phyloP scores from a whole-genome alignment of 2,329 filamentous ascomycete species.

The Apiospora hydei region DNA sequence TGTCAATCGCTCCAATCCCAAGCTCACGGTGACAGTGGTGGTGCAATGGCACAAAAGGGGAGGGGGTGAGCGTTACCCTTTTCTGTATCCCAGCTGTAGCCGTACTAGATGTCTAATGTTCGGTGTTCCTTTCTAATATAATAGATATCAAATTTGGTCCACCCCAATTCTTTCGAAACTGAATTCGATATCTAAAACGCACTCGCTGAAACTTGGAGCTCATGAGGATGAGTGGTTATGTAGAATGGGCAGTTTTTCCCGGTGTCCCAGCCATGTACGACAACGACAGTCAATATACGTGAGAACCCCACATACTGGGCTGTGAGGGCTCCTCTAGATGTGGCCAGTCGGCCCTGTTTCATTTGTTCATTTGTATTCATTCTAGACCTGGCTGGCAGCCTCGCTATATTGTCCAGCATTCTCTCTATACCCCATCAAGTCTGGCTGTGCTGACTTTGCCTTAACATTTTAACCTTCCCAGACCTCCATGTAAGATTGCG shows the following conservation, averaged over 20 bases:
- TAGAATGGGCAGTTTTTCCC: background rate
- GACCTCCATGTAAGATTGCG: background rate
- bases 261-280: constrained; percentile 17
- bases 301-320: background rate
- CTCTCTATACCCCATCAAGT: background rate
- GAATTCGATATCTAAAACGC: background rate
- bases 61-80: background rate
- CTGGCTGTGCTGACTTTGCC: background rate
- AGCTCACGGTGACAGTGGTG: background rate
- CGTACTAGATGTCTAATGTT: no score
- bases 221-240: background rate
- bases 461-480: background rate
- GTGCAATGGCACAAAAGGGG: background rate
- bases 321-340: background rate
- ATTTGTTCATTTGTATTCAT: constrained; percentile 17
- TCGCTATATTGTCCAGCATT: background rate
- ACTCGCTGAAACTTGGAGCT: background rate
- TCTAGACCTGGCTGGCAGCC: background rate
- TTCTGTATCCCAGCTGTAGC: background rate
- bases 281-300: constrained; percentile 5
- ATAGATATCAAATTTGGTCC: no score
- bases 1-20: background rate
- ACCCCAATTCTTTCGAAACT: no score
- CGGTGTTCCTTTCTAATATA: no score
- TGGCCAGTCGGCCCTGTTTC: background rate